Conservation (phyloP, 345 rosid species). For the Eucalyptus erythrocorys region DNA sequence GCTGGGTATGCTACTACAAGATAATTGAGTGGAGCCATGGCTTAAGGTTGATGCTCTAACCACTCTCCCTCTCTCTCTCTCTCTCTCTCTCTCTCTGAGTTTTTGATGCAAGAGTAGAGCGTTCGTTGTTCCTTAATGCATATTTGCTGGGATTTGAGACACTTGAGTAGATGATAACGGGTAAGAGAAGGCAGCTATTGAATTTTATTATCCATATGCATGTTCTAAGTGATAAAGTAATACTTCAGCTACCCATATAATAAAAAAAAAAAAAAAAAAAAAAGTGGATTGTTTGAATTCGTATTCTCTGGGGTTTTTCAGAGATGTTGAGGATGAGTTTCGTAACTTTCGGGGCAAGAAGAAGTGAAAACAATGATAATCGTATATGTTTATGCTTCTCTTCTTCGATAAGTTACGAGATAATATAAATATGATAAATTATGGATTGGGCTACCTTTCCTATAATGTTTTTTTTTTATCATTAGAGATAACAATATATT, state of each 20-base stretch:
- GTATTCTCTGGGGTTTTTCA: background rate
- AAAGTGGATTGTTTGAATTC: background rate
- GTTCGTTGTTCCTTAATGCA: background rate
- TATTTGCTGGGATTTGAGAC: background rate
- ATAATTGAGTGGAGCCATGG: conserved; percentile 21
- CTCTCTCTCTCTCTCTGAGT: background rate
- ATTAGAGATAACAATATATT: too few species aligned
- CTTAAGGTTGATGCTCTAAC: background rate
- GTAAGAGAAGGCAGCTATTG: background rate
- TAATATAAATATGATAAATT: too few species aligned
- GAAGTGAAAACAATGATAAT: background rate
- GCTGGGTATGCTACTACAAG: conserved; percentile 32
- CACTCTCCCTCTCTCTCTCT: background rate
- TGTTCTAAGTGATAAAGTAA: background rate
- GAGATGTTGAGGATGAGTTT: background rate
- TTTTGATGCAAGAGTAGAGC: background rate
- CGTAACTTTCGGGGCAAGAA: background rate
- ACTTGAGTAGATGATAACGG: background rate
- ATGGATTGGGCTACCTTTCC: too few species aligned
- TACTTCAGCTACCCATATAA: too few species aligned
- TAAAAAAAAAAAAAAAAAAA: too few species aligned
- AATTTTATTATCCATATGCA: background rate
- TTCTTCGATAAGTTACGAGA: too few species aligned
- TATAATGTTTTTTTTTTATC: too few species aligned
- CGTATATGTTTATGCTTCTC: background rate